A percentile compares a stretch with the other conserved stretches of the same genome.
These are phyloP conservation scores for Sporothrix protearum DNA, from an alignment of 2,329 filamentous ascomycete species.

Conservation along the genomic window DNA sequence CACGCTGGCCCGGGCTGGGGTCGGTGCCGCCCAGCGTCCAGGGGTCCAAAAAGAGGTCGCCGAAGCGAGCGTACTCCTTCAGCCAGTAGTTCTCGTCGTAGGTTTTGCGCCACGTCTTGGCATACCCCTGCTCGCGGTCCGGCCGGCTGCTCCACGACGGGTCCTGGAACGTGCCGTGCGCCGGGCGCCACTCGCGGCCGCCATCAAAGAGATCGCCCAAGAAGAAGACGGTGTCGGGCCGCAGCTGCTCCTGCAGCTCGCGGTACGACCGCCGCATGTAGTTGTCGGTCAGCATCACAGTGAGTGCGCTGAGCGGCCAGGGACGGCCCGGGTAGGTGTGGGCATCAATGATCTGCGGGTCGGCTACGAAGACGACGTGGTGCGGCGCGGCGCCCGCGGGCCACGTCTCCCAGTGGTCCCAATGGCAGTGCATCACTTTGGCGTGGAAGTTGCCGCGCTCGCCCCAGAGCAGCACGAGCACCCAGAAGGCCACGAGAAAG, in stretches of 20 bases:
- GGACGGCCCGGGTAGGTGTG: constrained; percentile 87
- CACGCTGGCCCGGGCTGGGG: constrained; percentile 57
- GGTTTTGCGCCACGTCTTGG: constrained; percentile 66
- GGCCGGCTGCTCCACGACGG: constrained; percentile 56
- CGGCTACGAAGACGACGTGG: constrained; percentile 77
- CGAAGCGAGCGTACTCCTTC: constrained; percentile 79
- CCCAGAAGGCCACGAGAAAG: constrained; percentile 68
- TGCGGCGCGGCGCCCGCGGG: constrained; percentile 75
- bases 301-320: constrained; percentile 55
- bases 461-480: constrained; percentile 75
- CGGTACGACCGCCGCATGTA: constrained; percentile 81
- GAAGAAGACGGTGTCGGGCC: constrained; percentile 87
- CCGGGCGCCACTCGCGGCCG: constrained; percentile 88
- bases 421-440: constrained; percentile 68
- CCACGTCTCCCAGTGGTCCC: constrained; percentile 91
- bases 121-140: constrained; percentile 48
- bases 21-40: constrained; percentile 55
- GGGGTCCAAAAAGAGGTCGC: constrained; percentile 73
- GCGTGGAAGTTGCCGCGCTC: constrained; percentile 74
- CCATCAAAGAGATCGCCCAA: constrained; percentile 94
- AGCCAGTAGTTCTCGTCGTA: constrained; percentile 85
- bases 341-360: constrained; percentile 88
- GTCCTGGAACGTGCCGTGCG: constrained; percentile 56
- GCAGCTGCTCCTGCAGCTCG: constrained; percentile 69
- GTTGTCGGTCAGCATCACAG: constrained; percentile 70